Evolutionary conservation across 2,329 filamentous ascomycete genomes (phyloP), one percentile per base, ranked within the genome.

Genomic region (Aspergillus pseudotamarii): DNA sequence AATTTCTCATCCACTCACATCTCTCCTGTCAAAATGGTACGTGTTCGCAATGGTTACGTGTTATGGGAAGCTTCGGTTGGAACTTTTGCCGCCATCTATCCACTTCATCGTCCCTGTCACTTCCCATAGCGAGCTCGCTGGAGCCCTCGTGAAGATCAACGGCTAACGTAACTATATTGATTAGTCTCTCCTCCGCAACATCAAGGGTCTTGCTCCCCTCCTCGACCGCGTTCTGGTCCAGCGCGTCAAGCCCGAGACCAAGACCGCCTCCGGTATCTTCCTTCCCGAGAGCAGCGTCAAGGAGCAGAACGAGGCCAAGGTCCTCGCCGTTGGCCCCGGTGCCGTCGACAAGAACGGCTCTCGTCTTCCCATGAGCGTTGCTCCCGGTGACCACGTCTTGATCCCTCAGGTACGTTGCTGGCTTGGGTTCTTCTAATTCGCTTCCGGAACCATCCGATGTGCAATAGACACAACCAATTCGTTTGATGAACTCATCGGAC

Each of bases 151-250:
- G 16, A 26, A 10, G 2, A 26, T 26, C 43, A 50, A 38, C 59
- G n/a, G 46, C 59, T 60, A 59, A 57, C 23, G 59, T 48, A 57
- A 61, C 61, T 36, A 64, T 32, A 57, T 23, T 38, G 11, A 19
- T 45, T 67, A 77, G 73, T 77, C 76, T 75, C 87, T 94, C 70
- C 88, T 98, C 84, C 95, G 94, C 82, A 96, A 91, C 80, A 94
- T 99, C 88, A 95, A 94, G 84, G 89, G 90, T 76, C 94, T 99
- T 75, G 91, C 90, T 64, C 95, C 95, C 68, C 94, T 99, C 72
- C 90, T 99, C 82, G 95, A 99, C 89, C 94, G 95, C 75, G 93
- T 99, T 73, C 91, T 99, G 69, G 93, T 99, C 72, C 95, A 99
- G 89, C 93, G 95, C 82, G 84, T 97, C 84, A 98, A 98, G 86